A percentile compares a stretch with the other conserved stretches of the same genome.
Evolutionary conservation across 148 eudicot species (phyloP).

Genomic region (Spergularia marina): DNA sequence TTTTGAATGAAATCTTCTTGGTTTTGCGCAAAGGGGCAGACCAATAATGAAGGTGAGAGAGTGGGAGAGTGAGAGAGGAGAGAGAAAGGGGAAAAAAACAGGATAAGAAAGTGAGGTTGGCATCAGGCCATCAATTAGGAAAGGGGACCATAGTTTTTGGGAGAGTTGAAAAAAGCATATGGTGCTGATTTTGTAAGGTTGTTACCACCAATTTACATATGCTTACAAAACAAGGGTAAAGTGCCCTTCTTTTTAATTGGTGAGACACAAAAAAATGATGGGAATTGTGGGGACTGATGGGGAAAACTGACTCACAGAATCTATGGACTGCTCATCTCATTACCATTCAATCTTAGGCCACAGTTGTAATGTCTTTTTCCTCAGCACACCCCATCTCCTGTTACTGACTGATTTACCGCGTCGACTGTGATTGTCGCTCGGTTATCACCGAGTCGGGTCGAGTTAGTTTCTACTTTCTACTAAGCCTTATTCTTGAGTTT

Average conservation of each 20-base stretch:
- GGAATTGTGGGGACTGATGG: constrained; percentile 24
- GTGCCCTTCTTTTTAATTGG: constrained; percentile 26
- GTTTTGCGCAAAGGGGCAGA: constrained; percentile 20
- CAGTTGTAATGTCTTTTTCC: constrained; percentile 13
- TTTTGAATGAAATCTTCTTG: constrained; percentile 7
- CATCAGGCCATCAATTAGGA: constrained; percentile 22
- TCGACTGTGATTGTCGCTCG: background rate
- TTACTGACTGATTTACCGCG: background rate
- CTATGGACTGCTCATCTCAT: constrained; percentile 21
- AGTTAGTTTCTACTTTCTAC: too few relatives aligned
- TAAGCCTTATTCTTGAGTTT: too few relatives aligned
- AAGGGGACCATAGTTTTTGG: constrained; percentile 24
- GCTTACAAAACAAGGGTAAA: constrained; percentile 25
- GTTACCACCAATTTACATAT: constrained; percentile 25
- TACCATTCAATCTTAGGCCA: constrained; percentile 22
- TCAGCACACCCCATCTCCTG: constrained; percentile 5
- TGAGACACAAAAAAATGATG: constrained; percentile 22
- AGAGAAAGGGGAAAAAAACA: constrained; percentile 12
- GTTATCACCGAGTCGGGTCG: too few relatives aligned
- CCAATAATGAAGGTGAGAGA: constrained; percentile 26
- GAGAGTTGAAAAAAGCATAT: constrained; percentile 29
- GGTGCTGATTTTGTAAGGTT: constrained; percentile 28
- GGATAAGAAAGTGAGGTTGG: constrained; percentile 40
- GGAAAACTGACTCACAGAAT: constrained; percentile 25
- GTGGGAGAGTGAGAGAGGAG: constrained; percentile 13